These are phyloP conservation scores for Stachybotrys chartarum DNA, from an alignment of 2,329 filamentous ascomycete species.

Conservation along the genomic window DNA sequence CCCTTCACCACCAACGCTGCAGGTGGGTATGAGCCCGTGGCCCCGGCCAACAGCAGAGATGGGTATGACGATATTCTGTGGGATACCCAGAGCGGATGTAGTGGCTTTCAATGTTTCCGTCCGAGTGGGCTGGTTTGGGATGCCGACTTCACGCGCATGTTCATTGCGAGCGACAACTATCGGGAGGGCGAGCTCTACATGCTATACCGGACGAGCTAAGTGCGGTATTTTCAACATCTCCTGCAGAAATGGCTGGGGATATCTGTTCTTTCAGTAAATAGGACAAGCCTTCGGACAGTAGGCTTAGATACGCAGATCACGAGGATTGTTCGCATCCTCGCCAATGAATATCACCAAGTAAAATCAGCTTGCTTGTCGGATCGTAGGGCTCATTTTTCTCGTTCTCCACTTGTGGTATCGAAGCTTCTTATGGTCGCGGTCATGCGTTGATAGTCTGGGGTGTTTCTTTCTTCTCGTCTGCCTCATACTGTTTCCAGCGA, in stretches of 20 bases:
- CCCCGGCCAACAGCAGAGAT: constrained; percentile 15
- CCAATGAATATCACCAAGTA: too few relatives aligned
- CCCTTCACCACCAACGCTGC: constrained; percentile 19
- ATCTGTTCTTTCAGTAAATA: too few relatives aligned
- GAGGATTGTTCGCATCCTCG: too few relatives aligned
- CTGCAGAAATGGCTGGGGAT: too few relatives aligned
- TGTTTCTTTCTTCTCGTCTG: constrained; percentile 9
- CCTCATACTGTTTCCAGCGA: constrained; percentile 33
- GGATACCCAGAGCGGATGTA: constrained; percentile 21
- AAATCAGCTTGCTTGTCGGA: too few relatives aligned
- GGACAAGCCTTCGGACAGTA: too few relatives aligned
- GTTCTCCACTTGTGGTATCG: not conserved
- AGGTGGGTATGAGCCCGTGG: constrained; percentile 22
- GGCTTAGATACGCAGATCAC: too few relatives aligned
- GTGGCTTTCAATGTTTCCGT: constrained; percentile 13
- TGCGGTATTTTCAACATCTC: not conserved
- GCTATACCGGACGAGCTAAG: not conserved
- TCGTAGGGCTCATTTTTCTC: not conserved
- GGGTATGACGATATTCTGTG: constrained; percentile 25
- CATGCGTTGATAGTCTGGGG: too few relatives aligned
- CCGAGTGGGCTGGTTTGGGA: constrained; percentile 16
- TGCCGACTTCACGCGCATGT: constrained; percentile 10
- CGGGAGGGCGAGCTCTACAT: constrained; percentile 15
- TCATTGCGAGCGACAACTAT: constrained; percentile 15
- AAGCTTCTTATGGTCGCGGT: too few relatives aligned